Evolutionary conservation across 139 green algal species (phyloP).

Genomic region (Volvox reticuliferus): DNA sequence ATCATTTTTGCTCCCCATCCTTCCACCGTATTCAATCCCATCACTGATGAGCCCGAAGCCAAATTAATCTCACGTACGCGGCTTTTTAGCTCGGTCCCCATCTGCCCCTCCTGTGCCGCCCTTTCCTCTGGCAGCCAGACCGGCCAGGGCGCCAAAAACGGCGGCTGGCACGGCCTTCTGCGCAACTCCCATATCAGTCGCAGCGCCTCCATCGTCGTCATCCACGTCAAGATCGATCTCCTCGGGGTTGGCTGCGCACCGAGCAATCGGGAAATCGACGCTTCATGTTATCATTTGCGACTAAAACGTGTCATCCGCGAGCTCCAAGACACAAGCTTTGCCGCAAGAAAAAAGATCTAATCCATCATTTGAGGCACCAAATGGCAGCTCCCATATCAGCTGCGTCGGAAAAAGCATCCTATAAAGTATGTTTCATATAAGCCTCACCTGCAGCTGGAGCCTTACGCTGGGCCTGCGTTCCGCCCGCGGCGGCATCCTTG

Average conservation of each 20-base stretch:
- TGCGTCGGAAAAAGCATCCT: too few relatives aligned
- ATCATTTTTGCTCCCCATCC: too few relatives aligned
- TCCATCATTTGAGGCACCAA: too few relatives aligned
- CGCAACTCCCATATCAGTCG: constrained; percentile 70
- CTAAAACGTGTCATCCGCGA: too few relatives aligned
- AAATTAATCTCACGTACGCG: not conserved
- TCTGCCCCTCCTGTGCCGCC: not conserved
- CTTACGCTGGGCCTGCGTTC: constrained; percentile 36
- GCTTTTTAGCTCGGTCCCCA: constrained; percentile 19
- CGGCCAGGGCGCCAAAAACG: constrained; percentile 81
- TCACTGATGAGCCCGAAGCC: too few relatives aligned
- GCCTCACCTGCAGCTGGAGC: not conserved
- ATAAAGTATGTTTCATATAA: too few relatives aligned
- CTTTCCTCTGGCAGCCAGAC: constrained; percentile 25
- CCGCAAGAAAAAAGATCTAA: too few relatives aligned
- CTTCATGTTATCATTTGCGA: not conserved
- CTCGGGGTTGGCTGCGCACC: constrained; percentile 87
- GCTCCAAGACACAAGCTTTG: too few relatives aligned
- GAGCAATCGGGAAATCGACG: not conserved
- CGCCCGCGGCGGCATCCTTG: constrained; percentile 3
- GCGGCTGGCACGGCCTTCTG: constrained; percentile 85
- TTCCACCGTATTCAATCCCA: not conserved
- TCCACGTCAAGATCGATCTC: constrained; percentile 91
- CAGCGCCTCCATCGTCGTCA: constrained; percentile 69
- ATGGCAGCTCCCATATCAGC: too few relatives aligned